Evolutionary conservation across 2,329 filamentous ascomycete genomes (phyloP).

Genomic region (Chaetoscypha palmicola): DNA sequence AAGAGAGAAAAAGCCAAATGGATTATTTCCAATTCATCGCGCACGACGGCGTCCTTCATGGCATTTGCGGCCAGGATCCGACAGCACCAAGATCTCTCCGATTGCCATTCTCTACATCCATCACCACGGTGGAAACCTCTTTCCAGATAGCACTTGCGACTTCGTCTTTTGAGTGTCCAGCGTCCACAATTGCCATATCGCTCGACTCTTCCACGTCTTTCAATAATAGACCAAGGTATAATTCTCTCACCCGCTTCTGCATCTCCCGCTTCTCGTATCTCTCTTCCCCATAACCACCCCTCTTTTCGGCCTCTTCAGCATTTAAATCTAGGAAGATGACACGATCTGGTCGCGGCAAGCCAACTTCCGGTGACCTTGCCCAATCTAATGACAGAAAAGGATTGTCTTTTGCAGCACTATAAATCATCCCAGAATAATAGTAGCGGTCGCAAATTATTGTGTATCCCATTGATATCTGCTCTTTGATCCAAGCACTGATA

Average conservation of each 20-base stretch:
- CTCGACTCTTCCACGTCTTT: constrained; percentile 40
- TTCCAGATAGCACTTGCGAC: constrained; percentile 2
- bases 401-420: constrained; percentile 81
- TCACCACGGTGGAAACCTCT: neutral
- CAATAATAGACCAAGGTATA: constrained; percentile 57
- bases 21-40: too few relatives aligned
- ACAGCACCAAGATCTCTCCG: constrained; percentile 37
- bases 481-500: constrained; percentile 43
- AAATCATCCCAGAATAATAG: constrained; percentile 90
- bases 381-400: constrained; percentile 63
- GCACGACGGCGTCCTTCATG: too few relatives aligned
- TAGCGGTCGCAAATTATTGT: constrained; percentile 87
- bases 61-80: constrained; percentile 7
- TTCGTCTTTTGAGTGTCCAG: constrained; percentile 30
- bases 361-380: constrained; percentile 78
- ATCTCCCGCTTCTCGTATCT: constrained; percentile 80
- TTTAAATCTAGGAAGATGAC: constrained; percentile 83
- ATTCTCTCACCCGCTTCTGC: constrained; percentile 68
- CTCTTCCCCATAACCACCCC: constrained; percentile 86
- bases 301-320: constrained; percentile 60
- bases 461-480: constrained; percentile 54
- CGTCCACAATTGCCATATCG: constrained; percentile 48
- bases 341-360: constrained; percentile 79
- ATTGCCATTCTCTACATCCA: constrained; percentile 32
- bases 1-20: too few relatives aligned